Conservation (phyloP, 2,329 filamentous ascomycete species). For the Chaetomium sp. region DNA sequence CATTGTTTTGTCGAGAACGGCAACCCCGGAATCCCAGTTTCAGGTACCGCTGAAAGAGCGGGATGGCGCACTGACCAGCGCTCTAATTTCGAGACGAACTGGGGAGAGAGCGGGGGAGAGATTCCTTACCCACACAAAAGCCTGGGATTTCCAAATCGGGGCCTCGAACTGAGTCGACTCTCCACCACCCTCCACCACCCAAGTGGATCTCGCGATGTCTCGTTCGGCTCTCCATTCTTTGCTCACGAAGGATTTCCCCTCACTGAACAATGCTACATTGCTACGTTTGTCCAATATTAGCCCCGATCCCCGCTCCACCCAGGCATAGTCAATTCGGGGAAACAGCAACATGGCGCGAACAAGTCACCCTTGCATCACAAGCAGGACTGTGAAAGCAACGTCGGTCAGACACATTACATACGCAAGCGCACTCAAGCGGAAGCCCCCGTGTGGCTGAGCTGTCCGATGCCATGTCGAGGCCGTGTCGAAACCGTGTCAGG, state of each 20-base stretch:
- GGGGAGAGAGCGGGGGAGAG: neutral
- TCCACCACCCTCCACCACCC: neutral
- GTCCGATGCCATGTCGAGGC: constrained; percentile 24
- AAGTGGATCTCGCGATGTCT: constrained; percentile 7
- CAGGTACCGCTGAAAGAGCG: constrained; percentile 16
- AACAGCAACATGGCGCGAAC: constrained; percentile 7
- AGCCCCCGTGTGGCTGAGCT: constrained; percentile 27
- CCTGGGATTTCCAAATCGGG: neutral
- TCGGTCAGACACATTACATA: constrained; percentile 27
- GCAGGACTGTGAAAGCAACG: constrained; percentile 16
- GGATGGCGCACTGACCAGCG: constrained; percentile 28
- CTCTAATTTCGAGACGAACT: constrained; percentile 7
- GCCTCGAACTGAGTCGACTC: neutral
- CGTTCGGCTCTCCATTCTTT: neutral
- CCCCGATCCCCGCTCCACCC: constrained; percentile 6
- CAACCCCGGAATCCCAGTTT: constrained; percentile 24
- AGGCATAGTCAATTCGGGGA: neutral
- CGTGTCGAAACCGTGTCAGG: constrained; percentile 31
- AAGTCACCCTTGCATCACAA: constrained; percentile 15
- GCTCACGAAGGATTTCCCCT: constrained; percentile 3
- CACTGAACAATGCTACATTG: constrained; percentile 10
- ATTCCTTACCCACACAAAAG: neutral
- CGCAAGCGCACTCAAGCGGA: constrained; percentile 24
- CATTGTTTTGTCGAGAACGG: constrained; percentile 15
- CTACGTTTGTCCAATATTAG: constrained; percentile 7